Evolutionary conservation across 768 basidiomycete species (phyloP).

Genomic region (Termitomyces sp.): DNA sequence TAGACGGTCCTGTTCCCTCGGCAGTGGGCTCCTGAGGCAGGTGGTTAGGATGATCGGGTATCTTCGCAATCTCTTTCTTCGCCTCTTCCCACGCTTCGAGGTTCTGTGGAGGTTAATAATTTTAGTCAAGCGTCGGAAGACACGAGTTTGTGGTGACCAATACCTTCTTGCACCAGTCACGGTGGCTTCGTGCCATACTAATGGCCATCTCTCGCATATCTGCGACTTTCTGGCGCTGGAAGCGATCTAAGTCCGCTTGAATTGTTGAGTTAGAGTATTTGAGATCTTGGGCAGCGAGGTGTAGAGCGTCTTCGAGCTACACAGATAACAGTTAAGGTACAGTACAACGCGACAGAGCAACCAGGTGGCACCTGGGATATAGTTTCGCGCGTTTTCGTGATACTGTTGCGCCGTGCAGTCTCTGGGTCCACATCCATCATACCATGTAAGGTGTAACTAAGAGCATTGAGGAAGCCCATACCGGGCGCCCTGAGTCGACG

Average conservation of each 20-base stretch:
- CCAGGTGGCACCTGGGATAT: conserved; percentile 83
- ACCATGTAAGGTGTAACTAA: conserved; percentile 92
- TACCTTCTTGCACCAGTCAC: conserved; percentile 97
- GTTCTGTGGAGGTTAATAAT: conserved; percentile 55
- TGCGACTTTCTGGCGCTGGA: conserved; percentile 98
- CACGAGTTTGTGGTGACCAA: too few species aligned
- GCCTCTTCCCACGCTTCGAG: conserved; percentile 97
- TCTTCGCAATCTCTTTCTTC: conserved; percentile 85
- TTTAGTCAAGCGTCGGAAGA: not conserved
- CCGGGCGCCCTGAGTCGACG: conserved; percentile 62
- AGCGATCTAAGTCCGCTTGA: conserved; percentile 95
- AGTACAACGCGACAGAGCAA: not conserved
- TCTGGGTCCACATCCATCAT: conserved; percentile 99
- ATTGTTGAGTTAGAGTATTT: conserved; percentile 96
- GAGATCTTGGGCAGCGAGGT: conserved; percentile 88
- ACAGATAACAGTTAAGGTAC: conserved; percentile 4
- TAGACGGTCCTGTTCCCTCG: conserved; percentile 29
- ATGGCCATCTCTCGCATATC: conserved; percentile 94
- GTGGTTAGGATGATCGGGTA: conserved; percentile 87
- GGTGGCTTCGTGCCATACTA: conserved; percentile 83
- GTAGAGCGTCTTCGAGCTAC: conserved; percentile 93
- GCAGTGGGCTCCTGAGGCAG: conserved; percentile 31
- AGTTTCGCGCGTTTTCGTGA: conserved; percentile 90
- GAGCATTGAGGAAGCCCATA: conserved; percentile 84
- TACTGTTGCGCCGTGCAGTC: conserved; percentile 87